Base-by-base conservation (phyloP, 164 flowering plant genomes). In the Houttuynia cordata region DNA sequence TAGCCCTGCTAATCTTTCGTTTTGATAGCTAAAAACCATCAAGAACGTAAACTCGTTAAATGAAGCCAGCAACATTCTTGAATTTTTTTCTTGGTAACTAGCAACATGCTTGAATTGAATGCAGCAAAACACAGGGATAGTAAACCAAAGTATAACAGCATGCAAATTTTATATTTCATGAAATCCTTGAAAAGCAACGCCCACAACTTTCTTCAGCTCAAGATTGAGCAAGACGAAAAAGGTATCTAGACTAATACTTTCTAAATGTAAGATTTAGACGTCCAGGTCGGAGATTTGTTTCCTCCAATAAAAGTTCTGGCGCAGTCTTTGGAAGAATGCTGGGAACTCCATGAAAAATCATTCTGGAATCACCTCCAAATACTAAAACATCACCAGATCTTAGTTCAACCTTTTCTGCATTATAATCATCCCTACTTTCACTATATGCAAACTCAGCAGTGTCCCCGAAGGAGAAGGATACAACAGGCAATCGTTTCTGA, bases 401-500 rank as follows among this genome's bases (percentile, higher is more conserved):
- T 66, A 92, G 67, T 1, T 22, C 19, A 9, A 87, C 75, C 51
- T 78, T 79, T 0, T 77, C 64, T 22, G 89, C 91, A 67, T 73
- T 75, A 21, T 68, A 80, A 19, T 56, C 67, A 58, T 84, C 83
- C 62, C 82, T 75, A 12, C 70, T 55, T 53, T 84, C 81, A 47
- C 87, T 83, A 67, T 78, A 89, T 53, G 80, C 59, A 63, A 92
- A 92, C 14, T 85, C 83, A 12, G 91, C 96, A 1, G 84, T 53
- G 67, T 92, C 88, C 6, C 98, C 98, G 63, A 87, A 65, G 22
- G 98, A 89, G 64, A 92, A 80, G 30, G 96, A 92, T 37, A 92
- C 91, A n/a, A 92, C 95, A 40, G 98, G 96, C 50, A 89, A 68
- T 57, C 80, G 75, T 63, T 66, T 76, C 0, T 4, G 18, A 19